Conservation (phyloP, 345 rosid species). For the Rhizophora apiculata region DNA sequence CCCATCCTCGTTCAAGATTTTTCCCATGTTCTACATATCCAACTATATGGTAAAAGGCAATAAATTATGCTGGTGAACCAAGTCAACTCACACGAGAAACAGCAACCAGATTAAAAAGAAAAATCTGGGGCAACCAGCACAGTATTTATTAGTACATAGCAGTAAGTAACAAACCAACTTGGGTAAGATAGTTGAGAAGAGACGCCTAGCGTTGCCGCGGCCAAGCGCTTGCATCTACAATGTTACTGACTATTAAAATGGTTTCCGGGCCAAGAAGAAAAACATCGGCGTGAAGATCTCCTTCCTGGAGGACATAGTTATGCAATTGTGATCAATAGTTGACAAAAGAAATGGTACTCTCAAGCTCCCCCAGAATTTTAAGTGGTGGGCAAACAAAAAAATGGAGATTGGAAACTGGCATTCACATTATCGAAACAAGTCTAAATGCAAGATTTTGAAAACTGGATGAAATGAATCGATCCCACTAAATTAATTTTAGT, state of each 20-base stretch:
- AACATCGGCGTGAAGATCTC: constrained; percentile 97
- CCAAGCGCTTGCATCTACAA: not conserved
- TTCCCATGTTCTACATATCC: too few species aligned
- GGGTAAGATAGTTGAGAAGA: not conserved
- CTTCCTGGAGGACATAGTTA: constrained; percentile 45
- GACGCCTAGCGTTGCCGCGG: constrained; percentile 1
- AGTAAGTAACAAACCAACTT: not conserved
- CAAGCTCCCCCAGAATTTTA: too few species aligned
- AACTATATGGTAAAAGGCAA: too few species aligned
- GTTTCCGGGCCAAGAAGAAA: constrained; percentile 89
- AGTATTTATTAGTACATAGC: not conserved
- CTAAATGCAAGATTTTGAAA: too few species aligned
- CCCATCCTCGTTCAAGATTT: too few species aligned
- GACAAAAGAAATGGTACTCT: not conserved
- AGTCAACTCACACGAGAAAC: too few species aligned
- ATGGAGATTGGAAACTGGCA: too few species aligned
- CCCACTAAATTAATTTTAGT: too few species aligned
- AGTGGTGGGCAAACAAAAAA: too few species aligned
- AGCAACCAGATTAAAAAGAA: not conserved
- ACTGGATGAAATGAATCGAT: too few species aligned
- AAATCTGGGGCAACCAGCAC: not conserved
- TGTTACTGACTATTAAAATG: constrained; percentile 34
- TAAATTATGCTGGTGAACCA: too few species aligned
- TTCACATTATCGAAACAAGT: too few species aligned
- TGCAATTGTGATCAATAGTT: not conserved